A percentile compares a stretch with the other conserved stretches of the same genome.
Evolutionary conservation across 176 grass and related monocot species (phyloP).

Genomic region (Puccinellia tenuiflora): DNA sequence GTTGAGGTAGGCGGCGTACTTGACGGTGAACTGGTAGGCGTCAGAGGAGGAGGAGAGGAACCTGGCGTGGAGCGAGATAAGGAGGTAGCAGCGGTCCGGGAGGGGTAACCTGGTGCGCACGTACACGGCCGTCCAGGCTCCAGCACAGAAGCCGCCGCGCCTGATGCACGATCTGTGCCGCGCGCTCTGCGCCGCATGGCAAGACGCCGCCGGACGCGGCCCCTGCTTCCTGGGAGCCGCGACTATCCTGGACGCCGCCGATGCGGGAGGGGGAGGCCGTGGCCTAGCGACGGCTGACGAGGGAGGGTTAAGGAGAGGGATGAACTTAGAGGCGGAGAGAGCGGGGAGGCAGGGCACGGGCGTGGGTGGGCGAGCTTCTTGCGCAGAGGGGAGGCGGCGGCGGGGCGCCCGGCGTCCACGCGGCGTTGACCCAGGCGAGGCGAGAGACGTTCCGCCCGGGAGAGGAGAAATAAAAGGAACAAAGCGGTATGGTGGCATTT

Average conservation of each 20-base stretch:
- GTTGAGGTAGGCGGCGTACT: constrained; percentile 43
- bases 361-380: constrained; percentile 16
- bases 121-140: constrained; percentile 36
- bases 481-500: too few relatives aligned
- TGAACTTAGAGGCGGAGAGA: neutral
- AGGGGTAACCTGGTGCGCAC: neutral
- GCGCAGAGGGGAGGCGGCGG: neutral
- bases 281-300: neutral
- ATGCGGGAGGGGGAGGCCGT: neutral
- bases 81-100: neutral
- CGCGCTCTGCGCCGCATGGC: neutral
- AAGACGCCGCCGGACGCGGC: neutral
- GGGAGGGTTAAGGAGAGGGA: neutral
- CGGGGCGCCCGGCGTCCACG: neutral
- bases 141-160: constrained; percentile 25
- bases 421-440: too few relatives aligned
- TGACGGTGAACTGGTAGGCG: constrained; percentile 27
- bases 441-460: too few relatives aligned
- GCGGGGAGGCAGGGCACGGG: constrained; percentile 9
- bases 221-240: too few relatives aligned
- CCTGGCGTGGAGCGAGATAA: neutral
- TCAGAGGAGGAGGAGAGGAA: constrained; percentile 17
- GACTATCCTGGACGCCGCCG: neutral
- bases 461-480: too few relatives aligned
- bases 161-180: constrained; percentile 18